A percentile compares a stretch with the other conserved stretches of the same genome.
These are phyloP conservation scores for Sporothrix globosa DNA, from an alignment of 2,329 filamentous ascomycete species.

Conservation along the genomic window DNA sequence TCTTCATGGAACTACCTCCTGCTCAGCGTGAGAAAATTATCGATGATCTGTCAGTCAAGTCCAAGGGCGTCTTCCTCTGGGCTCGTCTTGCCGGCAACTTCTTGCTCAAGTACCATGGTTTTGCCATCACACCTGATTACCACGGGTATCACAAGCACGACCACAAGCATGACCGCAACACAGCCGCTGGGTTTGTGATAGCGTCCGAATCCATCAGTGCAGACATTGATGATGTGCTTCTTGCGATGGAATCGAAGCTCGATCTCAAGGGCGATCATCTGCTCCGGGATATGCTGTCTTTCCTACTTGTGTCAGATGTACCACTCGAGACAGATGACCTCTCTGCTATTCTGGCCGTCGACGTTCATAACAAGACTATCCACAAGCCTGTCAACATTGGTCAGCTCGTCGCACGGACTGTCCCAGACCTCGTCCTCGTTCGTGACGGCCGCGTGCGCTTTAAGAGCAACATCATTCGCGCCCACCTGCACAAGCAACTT, in stretches of 20 bases:
- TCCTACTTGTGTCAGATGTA: constrained; percentile 44
- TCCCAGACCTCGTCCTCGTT: constrained; percentile 43
- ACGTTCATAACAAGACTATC: constrained; percentile 36
- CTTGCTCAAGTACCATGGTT: constrained; percentile 38
- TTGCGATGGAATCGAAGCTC: constrained; percentile 39
- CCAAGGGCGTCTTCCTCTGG: constrained; percentile 47
- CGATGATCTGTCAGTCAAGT: constrained; percentile 41
- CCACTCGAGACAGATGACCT: constrained; percentile 44
- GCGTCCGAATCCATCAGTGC: constrained; percentile 38
- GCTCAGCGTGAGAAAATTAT: constrained; percentile 39
- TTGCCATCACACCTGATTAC: constrained; percentile 3
- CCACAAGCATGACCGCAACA: constrained; percentile 34
- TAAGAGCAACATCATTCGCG: constrained; percentile 44
- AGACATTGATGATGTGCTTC: constrained; percentile 39
- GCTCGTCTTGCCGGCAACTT: constrained; percentile 44
- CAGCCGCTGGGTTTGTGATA: constrained; percentile 36
- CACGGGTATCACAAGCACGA: constrained; percentile 29
- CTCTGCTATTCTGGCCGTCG: constrained; percentile 43
- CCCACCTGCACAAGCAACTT: constrained; percentile 42
- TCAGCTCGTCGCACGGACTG: constrained; percentile 36
- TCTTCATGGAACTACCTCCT: constrained; percentile 37
- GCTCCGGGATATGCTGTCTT: constrained; percentile 42
- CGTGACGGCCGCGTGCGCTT: constrained; percentile 45
- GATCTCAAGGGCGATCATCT: constrained; percentile 39
- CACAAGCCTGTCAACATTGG: constrained; percentile 37